A percentile compares a stretch with the other conserved stretches of the same genome.
Conservation (phyloP, 257 asterid species). For the Solanum chilense region DNA sequence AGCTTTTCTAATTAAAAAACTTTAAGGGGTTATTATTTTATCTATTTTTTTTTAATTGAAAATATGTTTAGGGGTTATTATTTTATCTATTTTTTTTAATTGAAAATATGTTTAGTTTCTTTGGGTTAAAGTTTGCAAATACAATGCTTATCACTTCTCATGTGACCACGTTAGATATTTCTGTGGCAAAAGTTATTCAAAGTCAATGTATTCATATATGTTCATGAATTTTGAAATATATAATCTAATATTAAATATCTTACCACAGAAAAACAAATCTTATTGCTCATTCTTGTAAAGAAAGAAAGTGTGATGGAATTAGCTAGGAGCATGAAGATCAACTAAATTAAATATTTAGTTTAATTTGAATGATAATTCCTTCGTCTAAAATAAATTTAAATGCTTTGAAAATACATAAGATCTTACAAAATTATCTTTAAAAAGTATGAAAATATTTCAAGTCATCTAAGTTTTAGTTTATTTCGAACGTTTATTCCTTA, state of each 20-base stretch:
- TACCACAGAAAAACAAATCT: background rate
- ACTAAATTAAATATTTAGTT: background rate
- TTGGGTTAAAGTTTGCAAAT: background rate
- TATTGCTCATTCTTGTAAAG: background rate
- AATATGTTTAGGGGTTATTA: background rate
- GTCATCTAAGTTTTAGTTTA: background rate
- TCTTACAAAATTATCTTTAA: background rate
- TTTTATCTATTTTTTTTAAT: too few species aligned
- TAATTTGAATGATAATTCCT: background rate
- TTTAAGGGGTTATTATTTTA: background rate
- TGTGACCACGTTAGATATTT: background rate
- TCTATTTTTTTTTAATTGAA: background rate
- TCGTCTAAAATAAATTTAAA: background rate
- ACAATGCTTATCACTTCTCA: background rate
- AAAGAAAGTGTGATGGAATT: background rate
- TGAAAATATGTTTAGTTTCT: background rate
- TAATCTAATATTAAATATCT: background rate
- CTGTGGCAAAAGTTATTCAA: background rate
- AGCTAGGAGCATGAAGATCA: background rate
- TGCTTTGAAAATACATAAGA: background rate
- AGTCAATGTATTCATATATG: background rate
- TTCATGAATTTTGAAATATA: background rate
- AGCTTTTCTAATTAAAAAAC: background rate
- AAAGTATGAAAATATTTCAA: background rate
- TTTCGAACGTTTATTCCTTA: background rate